A percentile compares a stretch with the other conserved stretches of the same genome.
Evolutionary conservation across 257 asterid species (phyloP).

Genomic region (Striga asiatica): DNA sequence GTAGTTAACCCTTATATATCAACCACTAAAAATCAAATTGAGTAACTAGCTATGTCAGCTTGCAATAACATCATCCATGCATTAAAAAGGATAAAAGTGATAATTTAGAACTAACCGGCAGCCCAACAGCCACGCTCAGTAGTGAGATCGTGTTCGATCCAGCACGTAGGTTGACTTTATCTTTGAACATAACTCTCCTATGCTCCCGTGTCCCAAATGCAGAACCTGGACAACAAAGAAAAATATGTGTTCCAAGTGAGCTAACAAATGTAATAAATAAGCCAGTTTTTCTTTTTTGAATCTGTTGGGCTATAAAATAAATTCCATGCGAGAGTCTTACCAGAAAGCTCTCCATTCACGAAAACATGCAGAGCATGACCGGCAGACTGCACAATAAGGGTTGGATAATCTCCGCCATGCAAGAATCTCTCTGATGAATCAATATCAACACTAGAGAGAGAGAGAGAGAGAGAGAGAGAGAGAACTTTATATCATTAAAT

Average conservation of each 20-base stretch:
- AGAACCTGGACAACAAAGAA: conserved; percentile 42
- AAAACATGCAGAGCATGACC: conserved; percentile 84
- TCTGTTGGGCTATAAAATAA: no score
- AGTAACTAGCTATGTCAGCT: not conserved
- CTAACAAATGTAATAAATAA: not conserved
- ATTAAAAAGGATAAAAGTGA: not conserved
- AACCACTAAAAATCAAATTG: no score
- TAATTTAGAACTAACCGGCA: conserved; percentile 55
- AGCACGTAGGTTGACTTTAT: conserved; percentile 48
- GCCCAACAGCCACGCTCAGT: conserved; percentile 90
- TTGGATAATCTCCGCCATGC: conserved; percentile 66
- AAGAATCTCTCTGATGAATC: conserved; percentile 72
- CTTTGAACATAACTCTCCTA: conserved; percentile 47
- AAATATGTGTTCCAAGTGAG: conserved; percentile 2
- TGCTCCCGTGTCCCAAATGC: conserved; percentile 71
- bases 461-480: not conserved
- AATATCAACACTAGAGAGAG: conserved; percentile 48
- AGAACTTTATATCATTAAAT: no score
- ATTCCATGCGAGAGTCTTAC: conserved; percentile 21
- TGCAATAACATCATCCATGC: no score
- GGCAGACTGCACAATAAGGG: conserved; percentile 59
- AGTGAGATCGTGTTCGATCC: conserved; percentile 68
- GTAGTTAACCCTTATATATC: no score
- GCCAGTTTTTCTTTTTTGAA: not conserved
- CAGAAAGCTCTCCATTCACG: conserved; percentile 82